Conservation (phyloP, 371 early-diverging fungal species). For the Mucor racemosus region DNA sequence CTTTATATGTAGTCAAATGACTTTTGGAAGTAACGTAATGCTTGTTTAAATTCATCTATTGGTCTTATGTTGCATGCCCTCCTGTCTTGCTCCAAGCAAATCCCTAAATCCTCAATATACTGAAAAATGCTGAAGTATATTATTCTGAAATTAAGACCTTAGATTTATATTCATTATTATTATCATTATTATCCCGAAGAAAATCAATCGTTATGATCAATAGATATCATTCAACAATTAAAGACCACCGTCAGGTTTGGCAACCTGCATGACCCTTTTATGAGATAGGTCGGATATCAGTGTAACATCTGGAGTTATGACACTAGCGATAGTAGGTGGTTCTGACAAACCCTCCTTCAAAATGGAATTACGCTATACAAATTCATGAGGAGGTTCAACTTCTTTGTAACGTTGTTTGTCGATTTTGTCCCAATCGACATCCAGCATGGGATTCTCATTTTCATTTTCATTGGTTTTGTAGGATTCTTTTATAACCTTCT, state of each 20-base stretch:
- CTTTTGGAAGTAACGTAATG: too few relatives aligned
- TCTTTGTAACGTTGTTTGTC: not conserved
- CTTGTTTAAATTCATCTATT: too few relatives aligned
- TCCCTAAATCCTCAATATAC: too few relatives aligned
- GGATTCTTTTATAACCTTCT: not conserved
- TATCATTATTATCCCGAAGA: too few relatives aligned
- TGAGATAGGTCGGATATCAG: not conserved
- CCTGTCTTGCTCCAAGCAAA: too few relatives aligned
- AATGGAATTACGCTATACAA: not conserved
- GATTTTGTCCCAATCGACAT: conserved; percentile 1
- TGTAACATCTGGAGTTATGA: not conserved
- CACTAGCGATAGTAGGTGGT: not conserved
- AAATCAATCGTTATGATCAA: too few relatives aligned
- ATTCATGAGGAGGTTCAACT: not conserved
- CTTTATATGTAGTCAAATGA: too few relatives aligned
- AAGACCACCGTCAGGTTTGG: not conserved
- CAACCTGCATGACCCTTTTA: not conserved
- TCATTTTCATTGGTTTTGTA: not conserved
- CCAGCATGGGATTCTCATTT: not conserved
- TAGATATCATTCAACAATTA: too few relatives aligned
- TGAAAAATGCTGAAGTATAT: too few relatives aligned
- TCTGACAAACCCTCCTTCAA: not conserved
- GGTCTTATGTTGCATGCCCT: too few relatives aligned
- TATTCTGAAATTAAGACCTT: too few relatives aligned
- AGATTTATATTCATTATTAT: too few relatives aligned